Conservation (phyloP, 225 moss, liverwort and hornwort species). For the Pseudisothecium myosuroides region DNA sequence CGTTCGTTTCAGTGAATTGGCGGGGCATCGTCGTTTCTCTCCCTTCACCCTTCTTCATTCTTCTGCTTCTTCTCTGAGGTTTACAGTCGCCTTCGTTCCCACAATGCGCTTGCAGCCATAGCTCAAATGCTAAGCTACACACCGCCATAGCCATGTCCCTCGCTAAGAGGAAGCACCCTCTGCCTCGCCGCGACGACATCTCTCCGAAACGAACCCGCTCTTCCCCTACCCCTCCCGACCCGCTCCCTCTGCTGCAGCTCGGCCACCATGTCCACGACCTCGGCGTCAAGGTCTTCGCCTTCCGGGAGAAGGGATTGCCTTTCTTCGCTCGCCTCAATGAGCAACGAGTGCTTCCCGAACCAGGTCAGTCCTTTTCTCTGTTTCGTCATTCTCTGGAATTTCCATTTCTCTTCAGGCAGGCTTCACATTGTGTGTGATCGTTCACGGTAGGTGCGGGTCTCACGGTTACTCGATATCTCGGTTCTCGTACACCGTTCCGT, state of each 20-base stretch:
- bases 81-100: not conserved
- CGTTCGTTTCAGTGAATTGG: not conserved
- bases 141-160: constrained; percentile 8
- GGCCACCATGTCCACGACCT: constrained; percentile 16
- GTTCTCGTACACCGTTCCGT: not conserved
- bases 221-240: not conserved
- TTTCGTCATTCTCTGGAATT: not conserved
- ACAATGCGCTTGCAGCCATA: not conserved
- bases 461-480: not conserved
- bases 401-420: not conserved
- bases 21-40: not conserved
- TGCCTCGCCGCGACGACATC: not conserved
- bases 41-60: not conserved
- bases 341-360: not conserved
- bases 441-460: not conserved
- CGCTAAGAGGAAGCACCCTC: constrained; percentile 5
- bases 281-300: constrained; percentile 18
- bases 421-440: not conserved
- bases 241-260: not conserved
- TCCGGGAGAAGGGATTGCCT: constrained; percentile 27
- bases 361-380: not conserved
- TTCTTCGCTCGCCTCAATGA: constrained; percentile 15
- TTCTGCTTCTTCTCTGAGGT: not conserved
- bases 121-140: not conserved
- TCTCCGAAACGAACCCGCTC: constrained; percentile 10